Evolutionary conservation across 2,329 filamentous ascomycete species (phyloP).

Genomic region (Ophiostoma himal-ulmi): DNA sequence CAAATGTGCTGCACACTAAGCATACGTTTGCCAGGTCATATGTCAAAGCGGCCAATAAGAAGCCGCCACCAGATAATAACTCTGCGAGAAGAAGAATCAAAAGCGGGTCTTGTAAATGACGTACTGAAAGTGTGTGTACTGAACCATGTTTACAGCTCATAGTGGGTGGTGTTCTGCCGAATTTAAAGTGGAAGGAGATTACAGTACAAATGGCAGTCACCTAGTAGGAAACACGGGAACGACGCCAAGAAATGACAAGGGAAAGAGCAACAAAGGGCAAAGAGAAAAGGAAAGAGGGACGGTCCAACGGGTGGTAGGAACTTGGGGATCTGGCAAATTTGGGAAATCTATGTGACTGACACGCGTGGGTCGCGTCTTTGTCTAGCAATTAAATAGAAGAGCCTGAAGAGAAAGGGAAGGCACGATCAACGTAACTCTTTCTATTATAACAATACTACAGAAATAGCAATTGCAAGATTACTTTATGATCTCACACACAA

Average conservation of each 20-base stretch:
- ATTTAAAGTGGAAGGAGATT: background rate
- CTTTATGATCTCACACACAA: background rate
- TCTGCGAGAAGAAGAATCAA: background rate
- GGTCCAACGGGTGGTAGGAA: background rate
- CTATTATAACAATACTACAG: background rate
- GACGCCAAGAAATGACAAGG: background rate
- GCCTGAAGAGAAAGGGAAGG: background rate
- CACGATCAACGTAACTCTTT: background rate
- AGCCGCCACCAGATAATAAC: background rate
- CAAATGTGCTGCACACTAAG: background rate
- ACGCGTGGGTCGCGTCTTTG: constrained; percentile 9
- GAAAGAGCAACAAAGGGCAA: background rate
- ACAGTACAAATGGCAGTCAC: background rate
- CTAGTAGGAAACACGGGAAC: background rate
- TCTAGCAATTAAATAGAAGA: background rate
- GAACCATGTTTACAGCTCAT: too few species aligned
- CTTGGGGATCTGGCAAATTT: background rate
- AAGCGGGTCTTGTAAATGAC: background rate
- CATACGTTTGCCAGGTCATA: background rate
- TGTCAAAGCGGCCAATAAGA: background rate
- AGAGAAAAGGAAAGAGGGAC: background rate
- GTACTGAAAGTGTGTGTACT: background rate
- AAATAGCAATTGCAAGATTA: background rate
- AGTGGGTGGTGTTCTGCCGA: background rate
- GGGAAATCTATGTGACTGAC: constrained; percentile 6